These are phyloP conservation scores for Bauhinia variegata DNA, from an alignment of 306 rosid species.

Conservation along the genomic window DNA sequence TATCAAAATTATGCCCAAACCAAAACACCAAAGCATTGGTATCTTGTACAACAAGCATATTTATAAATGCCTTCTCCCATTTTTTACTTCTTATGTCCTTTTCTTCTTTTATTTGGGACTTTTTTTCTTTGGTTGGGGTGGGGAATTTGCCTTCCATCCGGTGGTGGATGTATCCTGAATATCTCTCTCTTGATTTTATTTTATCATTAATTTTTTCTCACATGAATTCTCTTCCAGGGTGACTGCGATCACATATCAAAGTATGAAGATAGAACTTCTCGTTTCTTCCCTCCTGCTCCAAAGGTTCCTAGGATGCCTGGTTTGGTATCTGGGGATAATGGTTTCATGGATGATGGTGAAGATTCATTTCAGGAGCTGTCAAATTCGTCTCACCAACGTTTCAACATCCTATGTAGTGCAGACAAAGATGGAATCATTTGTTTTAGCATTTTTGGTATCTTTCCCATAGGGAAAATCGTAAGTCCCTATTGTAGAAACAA, in stretches of 20 bases:
- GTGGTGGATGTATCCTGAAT: neutral
- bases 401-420: constrained; percentile 89
- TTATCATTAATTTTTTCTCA: constrained; percentile 28
- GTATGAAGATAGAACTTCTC: constrained; percentile 92
- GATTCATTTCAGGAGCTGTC: constrained; percentile 82
- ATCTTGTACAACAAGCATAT: constrained; percentile 7
- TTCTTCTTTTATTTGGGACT: too few species aligned
- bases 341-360: constrained; percentile 85
- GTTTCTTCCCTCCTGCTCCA: constrained; percentile 95
- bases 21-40: neutral
- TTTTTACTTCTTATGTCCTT: constrained; percentile 4
- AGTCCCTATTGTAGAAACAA: constrained; percentile 41
- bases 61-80: neutral
- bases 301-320: constrained; percentile 88
- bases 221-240: constrained; percentile 55
- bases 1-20: constrained; percentile 7
- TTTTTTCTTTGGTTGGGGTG: neutral
- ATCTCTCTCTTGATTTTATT: constrained; percentile 17
- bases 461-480: constrained; percentile 85
- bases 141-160: constrained; percentile 2
- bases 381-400: constrained; percentile 82
- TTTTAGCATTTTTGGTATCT: constrained; percentile 95
- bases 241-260: constrained; percentile 53
- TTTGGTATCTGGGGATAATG: constrained; percentile 83
- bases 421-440: constrained; percentile 86